Evolutionary conservation across 371 early-diverging fungal genomes (phyloP), one percentile per base, ranked within the genome.

Genomic region (Rhizopus delemar): DNA sequence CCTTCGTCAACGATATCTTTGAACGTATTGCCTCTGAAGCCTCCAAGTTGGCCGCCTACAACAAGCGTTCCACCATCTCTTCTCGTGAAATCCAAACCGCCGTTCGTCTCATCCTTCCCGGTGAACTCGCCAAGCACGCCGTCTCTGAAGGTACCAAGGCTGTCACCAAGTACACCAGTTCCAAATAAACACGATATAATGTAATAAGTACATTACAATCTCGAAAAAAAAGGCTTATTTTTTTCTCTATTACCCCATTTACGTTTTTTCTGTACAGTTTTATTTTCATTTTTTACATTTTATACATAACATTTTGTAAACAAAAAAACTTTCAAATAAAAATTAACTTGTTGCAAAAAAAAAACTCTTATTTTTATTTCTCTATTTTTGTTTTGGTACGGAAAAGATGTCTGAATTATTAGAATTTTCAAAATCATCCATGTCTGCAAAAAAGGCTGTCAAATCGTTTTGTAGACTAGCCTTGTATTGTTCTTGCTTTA

Each of bases 71-170:
- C 57, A 95, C 97, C 81, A 95, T 96, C 83, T 88, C 92, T 57
- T 94, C 94, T 49, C 91, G 97, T 70, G 97, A 96, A 80, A 92
- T 96, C 73, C 95, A 96, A 81, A 94, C 95, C 39, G 87, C 95
- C 56, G 95, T 95, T 56, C 90, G 97, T 66, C 86, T 97, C 53
- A 89, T 95, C 61, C 89, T 95, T 41, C 96, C 97, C 63, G 96
- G 97, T 75, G 97, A 97, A 82, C 84, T 97, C 59, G 93, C 96
- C 75, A 94, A 94, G 87, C 97, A 97, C 82, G 97, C 97, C 73
- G 95, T 95, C 67, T 95, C 96, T 64, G 97, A 95, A 86, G 97
- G 95, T 57, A 94, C 95, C 84, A 97, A 95, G 88, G 95, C 97
- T 68, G 94, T 95, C 75, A 93, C 94, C 88, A 95, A 95, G 85